phyloP scores from a whole-genome alignment of 257 asterid genomes.

The Sherardia arvensis region DNA sequence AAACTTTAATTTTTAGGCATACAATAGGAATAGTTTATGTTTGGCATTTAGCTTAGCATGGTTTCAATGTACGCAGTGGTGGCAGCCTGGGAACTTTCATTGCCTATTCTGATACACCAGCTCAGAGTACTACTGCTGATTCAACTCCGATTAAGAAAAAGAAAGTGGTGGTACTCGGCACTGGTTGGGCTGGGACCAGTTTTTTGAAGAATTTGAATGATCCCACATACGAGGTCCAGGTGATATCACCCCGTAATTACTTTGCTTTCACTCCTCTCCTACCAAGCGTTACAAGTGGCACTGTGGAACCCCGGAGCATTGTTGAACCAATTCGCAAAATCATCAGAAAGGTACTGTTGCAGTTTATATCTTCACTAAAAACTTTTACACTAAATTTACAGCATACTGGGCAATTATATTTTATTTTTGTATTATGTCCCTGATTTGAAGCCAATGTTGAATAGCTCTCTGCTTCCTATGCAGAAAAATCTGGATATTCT shows the following conservation, averaged over 20 bases:
- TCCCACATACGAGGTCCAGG: constrained; percentile 74
- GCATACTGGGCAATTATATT: background rate
- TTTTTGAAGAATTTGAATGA: constrained; percentile 68
- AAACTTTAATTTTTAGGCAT: background rate
- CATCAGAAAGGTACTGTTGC: constrained; percentile 53
- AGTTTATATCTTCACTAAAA: background rate
- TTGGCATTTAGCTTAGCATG: background rate
- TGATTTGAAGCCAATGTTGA: background rate
- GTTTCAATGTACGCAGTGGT: constrained; percentile 25
- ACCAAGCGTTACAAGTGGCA: constrained; percentile 94
- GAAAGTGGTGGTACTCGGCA: constrained; percentile 88
- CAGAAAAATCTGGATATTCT: constrained; percentile 60
- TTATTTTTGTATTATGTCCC: background rate
- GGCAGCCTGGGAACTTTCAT: constrained; percentile 69
- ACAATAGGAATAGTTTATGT: background rate
- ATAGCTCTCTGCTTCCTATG: constrained; percentile 13
- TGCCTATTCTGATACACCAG: constrained; percentile 66
- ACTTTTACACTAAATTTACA: background rate
- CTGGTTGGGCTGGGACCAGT: constrained; percentile 98
- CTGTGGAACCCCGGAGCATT: constrained; percentile 91
- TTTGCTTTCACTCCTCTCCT: constrained; percentile 92
- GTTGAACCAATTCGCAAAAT: constrained; percentile 92
- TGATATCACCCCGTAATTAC: constrained; percentile 93
- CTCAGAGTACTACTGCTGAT: constrained; percentile 24
- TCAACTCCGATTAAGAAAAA: constrained; percentile 44